Percentiles rank a stretch among this genome's conserved stretches.
These are phyloP conservation scores for Candida orba DNA, from an alignment of 805 yeast genomes.

Conservation along the genomic window DNA sequence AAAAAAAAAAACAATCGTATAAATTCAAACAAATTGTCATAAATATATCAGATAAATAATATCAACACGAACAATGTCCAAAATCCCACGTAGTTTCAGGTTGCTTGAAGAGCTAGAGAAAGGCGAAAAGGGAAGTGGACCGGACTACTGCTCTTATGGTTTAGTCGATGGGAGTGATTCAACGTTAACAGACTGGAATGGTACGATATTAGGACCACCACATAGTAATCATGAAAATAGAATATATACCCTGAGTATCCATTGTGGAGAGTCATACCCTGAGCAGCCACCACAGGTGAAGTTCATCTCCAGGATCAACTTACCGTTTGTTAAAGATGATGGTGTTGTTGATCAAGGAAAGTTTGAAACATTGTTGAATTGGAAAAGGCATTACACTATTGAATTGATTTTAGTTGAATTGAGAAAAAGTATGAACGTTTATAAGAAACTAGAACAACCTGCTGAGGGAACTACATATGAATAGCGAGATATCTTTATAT, in stretches of 20 bases:
- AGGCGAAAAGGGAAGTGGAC: slow-evolving; percentile 96
- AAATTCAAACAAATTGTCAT: background rate
- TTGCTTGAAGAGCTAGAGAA: slow-evolving; percentile 93
- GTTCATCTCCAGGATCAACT: slow-evolving; percentile 77
- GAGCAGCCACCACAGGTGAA: slow-evolving; percentile 79
- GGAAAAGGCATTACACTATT: slow-evolving; percentile 91
- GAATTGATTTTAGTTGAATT: slow-evolving; percentile 86
- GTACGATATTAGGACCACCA: slow-evolving; percentile 97
- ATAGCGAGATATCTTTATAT: background rate
- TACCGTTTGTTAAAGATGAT: slow-evolving; percentile 79
- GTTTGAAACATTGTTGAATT: slow-evolving; percentile 61
- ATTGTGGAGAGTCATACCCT: slow-evolving; percentile 82
- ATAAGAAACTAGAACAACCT: slow-evolving; percentile 87
- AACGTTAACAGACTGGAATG: slow-evolving; percentile 94
- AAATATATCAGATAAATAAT: too few relatives aligned
- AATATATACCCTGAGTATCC: slow-evolving; percentile 75
- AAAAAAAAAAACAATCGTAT: background rate
- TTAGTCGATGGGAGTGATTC: slow-evolving; percentile 85
- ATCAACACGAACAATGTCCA: slow-evolving; percentile 31
- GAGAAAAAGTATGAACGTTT: slow-evolving; percentile 85
- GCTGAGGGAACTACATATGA: slow-evolving; percentile 72
- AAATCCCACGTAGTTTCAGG: slow-evolving; percentile 85
- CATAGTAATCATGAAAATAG: slow-evolving; percentile 86
- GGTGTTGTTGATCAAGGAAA: slow-evolving; percentile 48
- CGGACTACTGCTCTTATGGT: slow-evolving; percentile 95